Conservation (phyloP, 495 filamentous ascomycete genomes). For the Apiosordaria backusii region DNA sequence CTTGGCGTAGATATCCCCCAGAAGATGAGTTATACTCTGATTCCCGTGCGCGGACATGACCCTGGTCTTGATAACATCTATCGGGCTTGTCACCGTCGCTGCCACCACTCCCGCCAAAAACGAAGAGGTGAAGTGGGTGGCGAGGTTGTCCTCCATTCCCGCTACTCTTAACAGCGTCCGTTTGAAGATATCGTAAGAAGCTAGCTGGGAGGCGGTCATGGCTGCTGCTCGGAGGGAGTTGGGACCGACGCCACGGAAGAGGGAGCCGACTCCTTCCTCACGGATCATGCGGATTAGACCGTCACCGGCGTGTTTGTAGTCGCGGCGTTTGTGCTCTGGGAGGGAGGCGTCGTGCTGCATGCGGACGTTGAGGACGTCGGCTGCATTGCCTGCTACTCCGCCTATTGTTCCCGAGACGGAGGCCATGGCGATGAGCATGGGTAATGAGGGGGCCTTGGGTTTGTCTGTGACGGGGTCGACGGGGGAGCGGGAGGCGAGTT, state of each 20-base stretch:
- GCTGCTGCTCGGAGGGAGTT: constrained; percentile 85
- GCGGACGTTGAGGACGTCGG: constrained; percentile 94
- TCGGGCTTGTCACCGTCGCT: constrained; percentile 90
- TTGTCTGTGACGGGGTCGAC: constrained; percentile 30
- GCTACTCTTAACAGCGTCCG: constrained; percentile 61
- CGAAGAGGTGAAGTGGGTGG: constrained; percentile 82
- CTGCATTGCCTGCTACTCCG: constrained; percentile 86
- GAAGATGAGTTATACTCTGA: constrained; percentile 50
- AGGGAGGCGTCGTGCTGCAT: constrained; percentile 95
- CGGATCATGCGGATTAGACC: constrained; percentile 79
- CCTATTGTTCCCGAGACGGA: constrained; percentile 82
- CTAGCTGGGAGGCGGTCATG: constrained; percentile 90
- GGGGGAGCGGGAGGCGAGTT: constrained; percentile 62
- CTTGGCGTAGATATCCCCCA: constrained; percentile 65
- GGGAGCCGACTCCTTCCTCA: constrained; percentile 65
- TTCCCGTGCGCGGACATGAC: constrained; percentile 75
- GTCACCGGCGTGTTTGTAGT: constrained; percentile 86
- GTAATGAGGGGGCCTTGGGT: constrained; percentile 56
- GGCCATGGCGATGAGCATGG: constrained; percentile 74
- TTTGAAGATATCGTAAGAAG: constrained; percentile 92
- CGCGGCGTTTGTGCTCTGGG: constrained; percentile 66
- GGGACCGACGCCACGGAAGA: constrained; percentile 89
- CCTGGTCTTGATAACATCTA: constrained; percentile 96
- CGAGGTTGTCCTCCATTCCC: constrained; percentile 69
- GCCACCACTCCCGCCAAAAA: constrained; percentile 89